A percentile compares a stretch with the other conserved stretches of the same genome.
phyloP scores from a whole-genome alignment of 2,329 filamentous ascomycete genomes.

The Sordariomycetes sp. region DNA sequence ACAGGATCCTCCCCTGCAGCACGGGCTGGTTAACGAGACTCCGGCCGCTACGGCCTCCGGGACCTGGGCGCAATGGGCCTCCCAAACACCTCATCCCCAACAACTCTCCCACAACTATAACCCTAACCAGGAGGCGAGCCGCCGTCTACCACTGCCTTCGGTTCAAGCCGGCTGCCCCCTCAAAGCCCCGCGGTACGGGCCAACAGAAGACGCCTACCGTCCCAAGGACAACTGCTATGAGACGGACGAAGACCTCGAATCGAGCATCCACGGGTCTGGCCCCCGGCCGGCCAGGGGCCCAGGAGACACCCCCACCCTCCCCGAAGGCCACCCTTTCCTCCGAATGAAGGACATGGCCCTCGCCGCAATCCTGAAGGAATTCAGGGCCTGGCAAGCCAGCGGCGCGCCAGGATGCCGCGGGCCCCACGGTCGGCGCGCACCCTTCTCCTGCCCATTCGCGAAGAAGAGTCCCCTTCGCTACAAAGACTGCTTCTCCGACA shows the following conservation, averaged over 20 bases:
- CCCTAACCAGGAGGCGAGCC: neutral
- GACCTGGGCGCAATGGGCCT: neutral
- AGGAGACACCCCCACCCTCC: neutral
- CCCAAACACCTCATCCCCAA: neutral
- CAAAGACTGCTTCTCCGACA: neutral
- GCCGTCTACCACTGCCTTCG: neutral
- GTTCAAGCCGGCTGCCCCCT: neutral
- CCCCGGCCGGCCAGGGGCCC: neutral
- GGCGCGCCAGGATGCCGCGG: neutral
- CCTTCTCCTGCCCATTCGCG: conserved; percentile 2
- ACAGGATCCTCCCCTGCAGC: neutral
- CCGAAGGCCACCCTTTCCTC: conserved; percentile 1
- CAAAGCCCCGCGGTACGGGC: neutral
- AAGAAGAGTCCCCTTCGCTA: neutral
- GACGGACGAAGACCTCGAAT: neutral
- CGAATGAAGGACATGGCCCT: conserved; percentile 1
- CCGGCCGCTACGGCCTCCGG: neutral
- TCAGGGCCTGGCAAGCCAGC: neutral
- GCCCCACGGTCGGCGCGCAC: neutral
- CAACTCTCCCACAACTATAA: neutral
- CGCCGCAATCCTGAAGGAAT: neutral
- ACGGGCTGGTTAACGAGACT: neutral
- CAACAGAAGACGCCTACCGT: neutral
- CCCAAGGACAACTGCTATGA: neutral
- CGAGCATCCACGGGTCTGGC: conserved; percentile 13